Evolutionary conservation across 2,329 filamentous ascomycete species (phyloP).

Genomic region (Cladosporium halotolerans): DNA sequence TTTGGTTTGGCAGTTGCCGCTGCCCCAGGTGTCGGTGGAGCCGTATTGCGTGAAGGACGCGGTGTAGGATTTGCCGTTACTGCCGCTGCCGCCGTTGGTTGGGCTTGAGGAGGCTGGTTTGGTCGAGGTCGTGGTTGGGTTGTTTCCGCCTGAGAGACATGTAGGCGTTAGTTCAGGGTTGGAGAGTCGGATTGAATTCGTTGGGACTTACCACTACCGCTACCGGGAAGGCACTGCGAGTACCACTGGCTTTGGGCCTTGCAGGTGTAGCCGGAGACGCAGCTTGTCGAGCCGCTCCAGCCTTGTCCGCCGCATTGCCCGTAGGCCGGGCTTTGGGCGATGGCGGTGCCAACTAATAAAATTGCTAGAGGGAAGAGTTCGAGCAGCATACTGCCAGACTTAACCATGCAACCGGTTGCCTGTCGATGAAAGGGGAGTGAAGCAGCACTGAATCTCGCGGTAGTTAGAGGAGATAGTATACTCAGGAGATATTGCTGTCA

Average conservation of each 20-base stretch:
- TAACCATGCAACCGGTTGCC: too few species aligned
- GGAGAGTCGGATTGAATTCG: neutral
- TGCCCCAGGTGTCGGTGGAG: constrained; percentile 28
- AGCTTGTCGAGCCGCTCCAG: constrained; percentile 17
- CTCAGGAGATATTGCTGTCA: too few species aligned
- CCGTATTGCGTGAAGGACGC: constrained; percentile 34
- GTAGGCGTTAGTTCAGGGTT: neutral
- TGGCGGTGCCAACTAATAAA: neutral
- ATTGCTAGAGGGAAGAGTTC: neutral
- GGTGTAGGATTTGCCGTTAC: constrained; percentile 14
- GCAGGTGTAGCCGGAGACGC: constrained; percentile 20
- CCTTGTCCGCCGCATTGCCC: constrained; percentile 21
- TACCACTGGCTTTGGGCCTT: constrained; percentile 17
- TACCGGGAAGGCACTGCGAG: constrained; percentile 19
- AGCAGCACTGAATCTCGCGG: too few species aligned
- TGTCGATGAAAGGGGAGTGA: too few species aligned
- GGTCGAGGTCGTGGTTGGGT: constrained; percentile 8
- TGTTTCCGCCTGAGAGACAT: neutral
- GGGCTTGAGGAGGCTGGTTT: constrained; percentile 12
- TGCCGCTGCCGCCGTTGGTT: neutral
- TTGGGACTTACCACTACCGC: neutral
- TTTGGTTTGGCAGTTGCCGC: constrained; percentile 32
- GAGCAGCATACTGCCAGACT: neutral
- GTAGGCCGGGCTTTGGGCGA: constrained; percentile 11
- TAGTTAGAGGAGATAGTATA: too few species aligned